phyloP scores from a whole-genome alignment of 352 stramenopile genomes.

The Achlya hypogyna region DNA sequence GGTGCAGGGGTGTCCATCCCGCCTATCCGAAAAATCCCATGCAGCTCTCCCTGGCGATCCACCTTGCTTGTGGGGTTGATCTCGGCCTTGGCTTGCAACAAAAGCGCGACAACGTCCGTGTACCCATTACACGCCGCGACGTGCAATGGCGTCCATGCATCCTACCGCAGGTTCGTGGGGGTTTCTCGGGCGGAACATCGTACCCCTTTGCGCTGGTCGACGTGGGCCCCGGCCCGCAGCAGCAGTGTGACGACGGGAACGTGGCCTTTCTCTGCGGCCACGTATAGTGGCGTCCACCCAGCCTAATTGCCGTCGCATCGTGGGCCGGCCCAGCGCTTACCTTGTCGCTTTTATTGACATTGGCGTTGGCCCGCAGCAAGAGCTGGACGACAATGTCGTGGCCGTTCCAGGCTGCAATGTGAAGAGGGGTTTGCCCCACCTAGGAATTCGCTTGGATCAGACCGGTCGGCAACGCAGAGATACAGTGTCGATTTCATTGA shows the following conservation, averaged over 20 bases:
- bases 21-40: not conserved
- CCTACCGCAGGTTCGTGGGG: not conserved
- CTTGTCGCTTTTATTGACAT: constrained; percentile 9
- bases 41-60: not conserved
- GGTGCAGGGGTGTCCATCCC: not conserved
- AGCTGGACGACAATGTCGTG: not conserved
- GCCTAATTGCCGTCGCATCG: not conserved
- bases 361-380: not conserved
- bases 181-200: not conserved
- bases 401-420: constrained; percentile 3
- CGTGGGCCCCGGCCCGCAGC: not conserved
- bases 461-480: not conserved
- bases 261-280: not conserved
- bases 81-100: not conserved
- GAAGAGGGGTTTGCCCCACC: not conserved
- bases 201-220: not conserved
- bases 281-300: not conserved
- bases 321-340: not conserved
- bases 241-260: not conserved
- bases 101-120: not conserved
- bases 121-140: not conserved
- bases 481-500: not conserved
- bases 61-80: not conserved
- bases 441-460: not conserved
- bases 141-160: constrained; percentile 1